These are phyloP conservation scores for Leccinum barrowsii DNA, from an alignment of 768 basidiomycete species.

Conservation along the genomic window DNA sequence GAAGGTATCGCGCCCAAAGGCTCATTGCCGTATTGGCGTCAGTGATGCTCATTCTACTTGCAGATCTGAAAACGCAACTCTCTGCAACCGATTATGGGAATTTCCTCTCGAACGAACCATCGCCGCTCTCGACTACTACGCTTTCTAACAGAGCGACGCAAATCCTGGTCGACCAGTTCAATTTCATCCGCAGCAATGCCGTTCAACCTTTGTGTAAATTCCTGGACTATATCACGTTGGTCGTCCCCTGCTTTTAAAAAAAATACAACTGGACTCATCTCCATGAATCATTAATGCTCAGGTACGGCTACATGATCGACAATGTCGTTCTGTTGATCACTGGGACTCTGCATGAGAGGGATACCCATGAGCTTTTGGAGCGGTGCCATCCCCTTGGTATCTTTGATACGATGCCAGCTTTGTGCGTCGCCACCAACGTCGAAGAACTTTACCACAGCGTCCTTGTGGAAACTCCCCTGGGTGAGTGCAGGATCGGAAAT, in stretches of 20 bases:
- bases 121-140: constrained; percentile 89
- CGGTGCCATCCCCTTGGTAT: constrained; percentile 96
- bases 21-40: background rate
- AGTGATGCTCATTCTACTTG: constrained; percentile 2
- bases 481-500: constrained; percentile 44
- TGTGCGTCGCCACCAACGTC: constrained; percentile 98
- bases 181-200: constrained; percentile 87
- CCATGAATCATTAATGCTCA: constrained; percentile 29
- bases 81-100: constrained; percentile 97
- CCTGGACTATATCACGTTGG: constrained; percentile 96
- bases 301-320: constrained; percentile 99
- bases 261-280: constrained; percentile 1
- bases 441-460: constrained; percentile 98
- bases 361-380: constrained; percentile 94
- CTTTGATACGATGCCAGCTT: constrained; percentile 97
- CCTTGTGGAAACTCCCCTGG: constrained; percentile 94
- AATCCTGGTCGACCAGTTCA: constrained; percentile 95
- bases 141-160: constrained; percentile 97
- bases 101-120: constrained; percentile 94
- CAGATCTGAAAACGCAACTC: constrained; percentile 94
- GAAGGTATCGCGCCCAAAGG: constrained; percentile 59
- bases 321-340: constrained; percentile 97
- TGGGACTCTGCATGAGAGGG: constrained; percentile 93
- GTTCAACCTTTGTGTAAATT: constrained; percentile 90
- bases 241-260: constrained; percentile 14